Evolutionary conservation across 75 land plant genomes (phyloP).

Genomic region (Pinus taeda): DNA sequence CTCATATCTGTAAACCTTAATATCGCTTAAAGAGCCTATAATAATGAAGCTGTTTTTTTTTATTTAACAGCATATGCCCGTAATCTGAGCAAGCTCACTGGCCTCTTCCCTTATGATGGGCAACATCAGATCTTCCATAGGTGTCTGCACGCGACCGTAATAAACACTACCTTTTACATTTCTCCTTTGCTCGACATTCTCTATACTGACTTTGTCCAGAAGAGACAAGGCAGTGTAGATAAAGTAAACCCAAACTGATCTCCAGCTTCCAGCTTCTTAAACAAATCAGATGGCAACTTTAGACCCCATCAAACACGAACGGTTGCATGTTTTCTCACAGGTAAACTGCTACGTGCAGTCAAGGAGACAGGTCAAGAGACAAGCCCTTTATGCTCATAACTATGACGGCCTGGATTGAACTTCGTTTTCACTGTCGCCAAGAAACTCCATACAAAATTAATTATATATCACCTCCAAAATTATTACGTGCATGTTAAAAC

Average conservation of each 20-base stretch:
- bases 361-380: too few relatives aligned
- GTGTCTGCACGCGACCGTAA: not conserved
- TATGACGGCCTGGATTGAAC: too few relatives aligned
- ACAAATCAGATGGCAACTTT: slow-evolving; percentile 49
- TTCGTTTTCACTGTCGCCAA: too few relatives aligned
- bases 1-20: too few relatives aligned
- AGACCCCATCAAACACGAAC: slow-evolving; percentile 74
- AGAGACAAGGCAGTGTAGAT: slow-evolving; percentile 54
- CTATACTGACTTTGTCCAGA: slow-evolving; percentile 74
- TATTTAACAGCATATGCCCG: slow-evolving; percentile 37
- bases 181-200: slow-evolving; percentile 32
- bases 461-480: too few relatives aligned
- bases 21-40: too few relatives aligned
- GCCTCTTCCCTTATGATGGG: slow-evolving; percentile 16
- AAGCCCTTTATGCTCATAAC: too few relatives aligned
- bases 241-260: slow-evolving; percentile 25
- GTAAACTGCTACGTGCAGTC: slow-evolving; percentile 59
- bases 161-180: not conserved
- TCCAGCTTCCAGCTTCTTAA: slow-evolving; percentile 6
- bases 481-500: too few relatives aligned
- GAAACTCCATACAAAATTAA: too few relatives aligned
- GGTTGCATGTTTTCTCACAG: slow-evolving; percentile 46
- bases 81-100: slow-evolving; percentile 30
- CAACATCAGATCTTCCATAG: not conserved
- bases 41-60: too few relatives aligned